Percentiles rank a stretch among this genome's conserved stretches.
Evolutionary conservation across 768 basidiomycete species (phyloP).

Genomic region (Hypsizygus marmoreus): DNA sequence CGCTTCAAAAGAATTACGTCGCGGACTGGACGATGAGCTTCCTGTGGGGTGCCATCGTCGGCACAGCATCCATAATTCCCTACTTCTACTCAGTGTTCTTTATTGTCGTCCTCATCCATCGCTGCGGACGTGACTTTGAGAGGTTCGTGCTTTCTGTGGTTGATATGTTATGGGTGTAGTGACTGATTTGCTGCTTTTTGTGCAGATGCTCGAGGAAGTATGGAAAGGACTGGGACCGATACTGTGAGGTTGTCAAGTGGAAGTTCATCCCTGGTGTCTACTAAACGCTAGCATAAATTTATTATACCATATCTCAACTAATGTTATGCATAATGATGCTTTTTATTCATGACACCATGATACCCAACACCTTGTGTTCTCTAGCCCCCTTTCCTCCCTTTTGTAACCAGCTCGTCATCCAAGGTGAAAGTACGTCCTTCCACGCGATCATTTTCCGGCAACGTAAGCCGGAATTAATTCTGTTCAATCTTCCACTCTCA

Average conservation of each 20-base stretch:
- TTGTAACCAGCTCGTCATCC: too few relatives aligned
- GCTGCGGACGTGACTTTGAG: constrained; percentile 93
- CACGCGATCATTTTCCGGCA: too few relatives aligned
- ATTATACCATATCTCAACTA: constrained; percentile 17
- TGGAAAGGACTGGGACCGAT: constrained; percentile 92
- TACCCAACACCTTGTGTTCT: too few relatives aligned
- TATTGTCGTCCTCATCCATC: constrained; percentile 87
- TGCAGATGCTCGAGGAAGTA: constrained; percentile 83
- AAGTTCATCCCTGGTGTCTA: constrained; percentile 90
- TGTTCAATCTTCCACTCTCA: too few relatives aligned
- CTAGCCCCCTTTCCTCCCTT: too few relatives aligned
- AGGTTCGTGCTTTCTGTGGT: constrained; percentile 46
- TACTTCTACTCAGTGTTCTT: constrained; percentile 99
- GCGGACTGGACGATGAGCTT: constrained; percentile 90
- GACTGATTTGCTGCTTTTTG: constrained; percentile 4
- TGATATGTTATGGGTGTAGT: background rate
- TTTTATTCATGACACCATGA: too few relatives aligned
- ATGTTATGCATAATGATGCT: too few relatives aligned
- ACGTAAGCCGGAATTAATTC: too few relatives aligned
- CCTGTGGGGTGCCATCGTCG: constrained; percentile 82
- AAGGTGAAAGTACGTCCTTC: too few relatives aligned
- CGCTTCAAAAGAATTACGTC: constrained; percentile 73
- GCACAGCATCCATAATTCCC: constrained; percentile 78
- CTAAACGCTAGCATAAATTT: constrained; percentile 35
- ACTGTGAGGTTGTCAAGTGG: constrained; percentile 85